Percentiles rank a stretch among this genome's conserved stretches.
These are phyloP conservation scores for Echeveria elegans DNA, from an alignment of 164 flowering plant genomes.

Conservation along the genomic window DNA sequence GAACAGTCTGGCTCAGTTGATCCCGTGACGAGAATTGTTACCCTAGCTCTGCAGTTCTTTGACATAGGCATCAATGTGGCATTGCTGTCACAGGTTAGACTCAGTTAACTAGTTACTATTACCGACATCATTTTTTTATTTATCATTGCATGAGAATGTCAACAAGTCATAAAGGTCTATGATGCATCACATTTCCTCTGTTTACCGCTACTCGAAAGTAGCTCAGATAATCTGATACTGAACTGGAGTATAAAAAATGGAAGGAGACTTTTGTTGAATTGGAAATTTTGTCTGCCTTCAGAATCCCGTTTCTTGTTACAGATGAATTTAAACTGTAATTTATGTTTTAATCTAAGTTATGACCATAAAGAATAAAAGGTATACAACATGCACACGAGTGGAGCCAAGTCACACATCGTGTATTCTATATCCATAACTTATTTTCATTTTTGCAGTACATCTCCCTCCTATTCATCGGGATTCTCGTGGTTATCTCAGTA, in stretches of 20 bases:
- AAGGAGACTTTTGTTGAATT: too few relatives aligned
- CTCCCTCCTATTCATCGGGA: constrained; percentile 86
- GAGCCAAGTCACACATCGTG: neutral
- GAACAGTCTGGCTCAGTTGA: constrained; percentile 88
- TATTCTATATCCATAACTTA: neutral
- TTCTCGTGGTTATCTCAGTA: constrained; percentile 84
- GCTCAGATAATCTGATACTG: too few relatives aligned
- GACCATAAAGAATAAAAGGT: neutral
- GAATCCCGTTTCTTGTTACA: neutral
- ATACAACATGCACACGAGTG: too few relatives aligned
- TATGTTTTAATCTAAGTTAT: neutral
- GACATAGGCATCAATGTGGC: constrained; percentile 91
- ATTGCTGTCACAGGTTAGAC: constrained; percentile 73
- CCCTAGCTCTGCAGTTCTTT: constrained; percentile 83
- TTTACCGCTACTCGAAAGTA: neutral
- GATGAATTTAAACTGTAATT: neutral
- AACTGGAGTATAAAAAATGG: too few relatives aligned
- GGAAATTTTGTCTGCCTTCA: neutral
- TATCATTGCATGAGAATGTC: neutral
- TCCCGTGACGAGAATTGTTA: constrained; percentile 83
- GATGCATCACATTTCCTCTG: neutral
- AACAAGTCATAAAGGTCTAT: neutral
- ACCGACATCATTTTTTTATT: neutral
- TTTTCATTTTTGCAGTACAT: constrained; percentile 53
- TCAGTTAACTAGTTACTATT: neutral